Conservation (phyloP, 805 yeast genomes). For the Lipomyces yamanashiensis region DNA sequence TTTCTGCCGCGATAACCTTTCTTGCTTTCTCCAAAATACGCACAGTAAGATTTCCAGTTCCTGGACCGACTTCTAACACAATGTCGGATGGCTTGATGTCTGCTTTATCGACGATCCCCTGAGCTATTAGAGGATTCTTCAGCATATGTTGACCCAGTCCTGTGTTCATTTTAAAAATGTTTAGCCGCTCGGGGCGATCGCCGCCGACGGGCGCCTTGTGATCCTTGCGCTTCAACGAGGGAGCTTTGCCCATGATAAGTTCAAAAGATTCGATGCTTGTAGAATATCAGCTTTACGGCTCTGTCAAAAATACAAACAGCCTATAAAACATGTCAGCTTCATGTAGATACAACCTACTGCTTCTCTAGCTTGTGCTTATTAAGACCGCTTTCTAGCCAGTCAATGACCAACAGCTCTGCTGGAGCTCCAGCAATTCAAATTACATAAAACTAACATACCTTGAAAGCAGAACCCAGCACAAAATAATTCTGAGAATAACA, state of each 20-base stretch:
- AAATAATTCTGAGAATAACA: no score
- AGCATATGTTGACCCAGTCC: slow-evolving; percentile 96
- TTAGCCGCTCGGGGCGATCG: slow-evolving; percentile 20
- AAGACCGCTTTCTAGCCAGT: no score
- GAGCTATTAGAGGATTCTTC: slow-evolving; percentile 95
- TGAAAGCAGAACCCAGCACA: no score
- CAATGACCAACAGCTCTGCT: no score
- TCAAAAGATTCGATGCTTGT: not conserved
- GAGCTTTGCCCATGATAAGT: slow-evolving; percentile 34
- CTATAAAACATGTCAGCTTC: not conserved
- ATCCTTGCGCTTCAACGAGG: slow-evolving; percentile 17
- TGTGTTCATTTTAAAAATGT: slow-evolving; percentile 89
- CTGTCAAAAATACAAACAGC: not conserved
- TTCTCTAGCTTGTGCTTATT: no score
- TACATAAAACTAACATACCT: no score
- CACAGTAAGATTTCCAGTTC: slow-evolving; percentile 97
- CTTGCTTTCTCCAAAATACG: slow-evolving; percentile 89
- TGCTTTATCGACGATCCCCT: slow-evolving; percentile 97
- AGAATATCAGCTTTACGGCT: not conserved
- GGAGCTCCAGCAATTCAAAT: no score
- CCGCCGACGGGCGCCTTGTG: slow-evolving; percentile 51
- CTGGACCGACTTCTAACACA: slow-evolving; percentile 97
- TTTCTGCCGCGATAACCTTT: slow-evolving; percentile 94
- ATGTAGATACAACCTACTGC: no score
- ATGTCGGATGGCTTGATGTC: slow-evolving; percentile 88